Conservation (phyloP, 768 basidiomycete species). For the Russula griseocarnosa region DNA sequence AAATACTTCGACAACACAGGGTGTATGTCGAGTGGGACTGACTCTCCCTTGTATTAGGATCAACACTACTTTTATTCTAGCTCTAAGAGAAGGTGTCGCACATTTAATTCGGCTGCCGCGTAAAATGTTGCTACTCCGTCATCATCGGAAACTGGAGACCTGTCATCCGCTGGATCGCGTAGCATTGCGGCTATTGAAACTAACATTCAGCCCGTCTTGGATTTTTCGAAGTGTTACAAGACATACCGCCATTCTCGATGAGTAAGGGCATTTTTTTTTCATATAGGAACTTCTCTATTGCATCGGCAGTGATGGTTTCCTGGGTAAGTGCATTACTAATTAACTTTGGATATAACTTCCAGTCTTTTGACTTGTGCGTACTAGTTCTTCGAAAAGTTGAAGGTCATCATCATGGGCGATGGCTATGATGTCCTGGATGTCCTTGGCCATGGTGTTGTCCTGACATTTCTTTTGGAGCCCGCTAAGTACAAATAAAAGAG, state of each 20-base stretch:
- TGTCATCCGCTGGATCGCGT: neutral
- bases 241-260: slow-evolving; percentile 14
- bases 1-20: slow-evolving; percentile 11
- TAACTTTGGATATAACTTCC: neutral
- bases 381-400: slow-evolving; percentile 7
- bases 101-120: neutral
- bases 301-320: slow-evolving; percentile 7
- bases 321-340: neutral
- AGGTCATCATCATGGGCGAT: slow-evolving; percentile 20
- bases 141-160: slow-evolving; percentile 2
- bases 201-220: neutral
- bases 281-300: slow-evolving; percentile 6
- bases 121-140: neutral
- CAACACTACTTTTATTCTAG: neutral
- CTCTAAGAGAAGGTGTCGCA: neutral
- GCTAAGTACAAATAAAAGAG: neutral
- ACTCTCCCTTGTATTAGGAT: slow-evolving; percentile 7
- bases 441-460: neutral
- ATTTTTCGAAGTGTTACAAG: neutral
- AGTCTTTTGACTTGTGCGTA: neutral
- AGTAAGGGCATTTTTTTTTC: neutral
- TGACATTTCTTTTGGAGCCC: neutral
- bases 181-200: slow-evolving; percentile 8
- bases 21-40: slow-evolving; percentile 5
- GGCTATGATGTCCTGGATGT: slow-evolving; percentile 7